Base-by-base conservation (phyloP, 768 basidiomycete species). In the Scleroderma bovista region DNA sequence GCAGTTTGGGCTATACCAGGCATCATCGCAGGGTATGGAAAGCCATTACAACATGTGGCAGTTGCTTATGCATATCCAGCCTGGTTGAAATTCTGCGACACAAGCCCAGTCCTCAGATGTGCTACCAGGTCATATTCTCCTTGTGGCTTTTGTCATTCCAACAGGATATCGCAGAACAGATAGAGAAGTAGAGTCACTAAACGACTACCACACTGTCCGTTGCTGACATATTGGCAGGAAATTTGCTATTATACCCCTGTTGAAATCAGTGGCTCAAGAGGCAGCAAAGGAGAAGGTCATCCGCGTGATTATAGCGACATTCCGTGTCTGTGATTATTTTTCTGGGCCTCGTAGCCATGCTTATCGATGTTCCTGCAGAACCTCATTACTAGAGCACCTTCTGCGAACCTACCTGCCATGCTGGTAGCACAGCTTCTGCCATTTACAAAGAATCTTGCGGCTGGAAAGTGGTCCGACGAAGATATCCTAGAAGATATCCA, bases 261-360 rank as follows among this genome's bases (percentile, higher is more conserved):
- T 99, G 34, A 83, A 85, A 29, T 80, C 86, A 41, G 81, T 92
- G 34, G 93, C 93, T 2, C 89, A 94, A 63, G 79, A 74, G 6
- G 94, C 94, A 5, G 87, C 89, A 29, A 99, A 99, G 67, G 95
- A 98, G 72, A 99, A 99, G 68, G 91, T 99, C 24, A 88, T 92
- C 53, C 84, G 96, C 9, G 88, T 98, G 13, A 83, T 94, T 48
- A 75, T 97, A 33, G 91, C 96, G 13, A 92, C 94, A 1, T 90
- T 97, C 71, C 76, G 88, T 47, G 93, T 93, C 59, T 42, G 70
- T 61, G 32, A 7, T 16, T 19, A 32, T 2, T 31, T 12, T 13
- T 29, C 37, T 24, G 26, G 33, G n/a, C 12, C 23, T 32, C 22
- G 7, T 19, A 66, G 50, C 54, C 51, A 16, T 36, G 19, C 37